Percentiles rank a stretch among this genome's conserved stretches.
phyloP scores from a whole-genome alignment of 2,329 filamentous ascomycete species.

The Phoma sp. region DNA sequence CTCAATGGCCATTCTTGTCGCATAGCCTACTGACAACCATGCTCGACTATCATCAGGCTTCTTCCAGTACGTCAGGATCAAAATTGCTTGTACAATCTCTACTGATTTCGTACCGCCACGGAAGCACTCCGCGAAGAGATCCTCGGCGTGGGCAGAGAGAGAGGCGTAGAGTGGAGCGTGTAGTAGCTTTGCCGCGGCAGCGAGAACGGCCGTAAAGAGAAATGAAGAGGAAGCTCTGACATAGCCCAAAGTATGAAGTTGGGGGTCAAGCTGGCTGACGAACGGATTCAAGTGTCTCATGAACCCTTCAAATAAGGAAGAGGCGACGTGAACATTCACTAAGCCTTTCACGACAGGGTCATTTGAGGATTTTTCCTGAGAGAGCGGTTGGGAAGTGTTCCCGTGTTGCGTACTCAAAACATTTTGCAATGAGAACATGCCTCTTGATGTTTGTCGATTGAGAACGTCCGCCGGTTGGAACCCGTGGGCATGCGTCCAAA shows the following conservation, averaged over 20 bases:
- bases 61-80: slow-evolving; percentile 19
- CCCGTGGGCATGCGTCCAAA: neutral
- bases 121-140: neutral
- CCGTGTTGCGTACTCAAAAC: neutral
- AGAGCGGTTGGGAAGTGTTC: neutral
- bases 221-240: neutral
- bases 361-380: neutral
- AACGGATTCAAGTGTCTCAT: slow-evolving; percentile 10
- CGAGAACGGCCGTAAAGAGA: neutral
- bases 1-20: slow-evolving; percentile 17
- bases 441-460: neutral
- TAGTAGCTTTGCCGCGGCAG: slow-evolving; percentile 1
- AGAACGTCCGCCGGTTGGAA: slow-evolving; percentile 1
- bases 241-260: slow-evolving; percentile 1
- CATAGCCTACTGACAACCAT: slow-evolving; percentile 12
- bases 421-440: neutral
- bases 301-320: slow-evolving; percentile 8
- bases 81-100: slow-evolving; percentile 13
- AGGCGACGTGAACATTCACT: slow-evolving; percentile 1
- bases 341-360: slow-evolving; percentile 3
- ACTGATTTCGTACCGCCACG: neutral
- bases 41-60: slow-evolving; percentile 10
- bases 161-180: neutral
- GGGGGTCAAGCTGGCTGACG: slow-evolving; percentile 7
- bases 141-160: neutral